Evolutionary conservation across 345 rosid species (phyloP), one percentile per base, ranked within the genome.

Genomic region (Sapria himalayana): DNA sequence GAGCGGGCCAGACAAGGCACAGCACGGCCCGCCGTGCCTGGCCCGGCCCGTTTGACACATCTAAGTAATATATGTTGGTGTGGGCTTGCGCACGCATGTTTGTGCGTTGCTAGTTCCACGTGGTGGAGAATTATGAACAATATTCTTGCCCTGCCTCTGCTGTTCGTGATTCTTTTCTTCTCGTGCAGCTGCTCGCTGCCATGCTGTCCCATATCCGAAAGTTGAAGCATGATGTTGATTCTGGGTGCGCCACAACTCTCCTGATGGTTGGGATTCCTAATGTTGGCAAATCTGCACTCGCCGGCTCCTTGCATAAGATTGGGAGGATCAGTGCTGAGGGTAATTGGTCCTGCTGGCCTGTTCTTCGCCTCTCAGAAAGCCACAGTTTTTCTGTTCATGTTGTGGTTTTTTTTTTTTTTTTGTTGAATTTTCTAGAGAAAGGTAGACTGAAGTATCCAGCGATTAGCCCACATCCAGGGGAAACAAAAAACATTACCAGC

Each of bases 191-290:
- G 49, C 80, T 85, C 22, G 70, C 76, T 47, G 70, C 69, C 33
- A 56, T 85, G 48, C 96, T 79, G 69, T 69, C 70, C 39, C 76
- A 57, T 55, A 58, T 73, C 19, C 69, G 84, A 59, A 62, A 61
- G 50, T 35, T 69, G 55, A 66, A 69, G 48, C 74, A 48, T 44
- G 15, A 47, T 31, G 85, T 62, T 19, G 45, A 58, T 52, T 58
- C 57, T 29, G 27, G 63, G 54, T 51, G 33, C 43, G 69, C 96
- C 20, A 40, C 62, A 41, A 69, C 82, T 23, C 45, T 69, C 29
- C 65, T 85, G 92, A 59, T 85, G 16, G 70, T 71, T 4, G 93
- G 93, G 57, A 63, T 81, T 55, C 93, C 96, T 17, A 85, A 77
- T 23, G 84, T 71, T 15, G 96, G 96, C 44, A 81, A 81, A 25